A percentile compares a stretch with the other conserved stretches of the same genome.
phyloP scores from a whole-genome alignment of 495 filamentous ascomycete genomes.

The Xylaria flabelliformis region DNA sequence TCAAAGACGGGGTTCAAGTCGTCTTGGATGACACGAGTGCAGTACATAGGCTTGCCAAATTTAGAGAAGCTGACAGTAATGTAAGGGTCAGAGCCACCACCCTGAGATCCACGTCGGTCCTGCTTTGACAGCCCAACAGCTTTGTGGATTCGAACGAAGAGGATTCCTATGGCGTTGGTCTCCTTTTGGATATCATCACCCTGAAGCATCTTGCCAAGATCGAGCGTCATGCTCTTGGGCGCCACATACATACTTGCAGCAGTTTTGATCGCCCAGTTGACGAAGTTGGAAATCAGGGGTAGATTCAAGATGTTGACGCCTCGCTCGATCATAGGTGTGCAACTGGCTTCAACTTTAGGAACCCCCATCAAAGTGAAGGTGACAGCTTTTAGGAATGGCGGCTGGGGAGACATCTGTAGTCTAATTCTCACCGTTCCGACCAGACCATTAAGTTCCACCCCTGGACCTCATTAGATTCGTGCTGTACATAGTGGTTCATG shows the following conservation, averaged over 20 bases:
- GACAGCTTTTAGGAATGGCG: constrained; percentile 88
- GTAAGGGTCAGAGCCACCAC: constrained; percentile 93
- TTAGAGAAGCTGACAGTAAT: constrained; percentile 76
- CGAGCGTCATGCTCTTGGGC: constrained; percentile 93
- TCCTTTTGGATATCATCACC: constrained; percentile 93
- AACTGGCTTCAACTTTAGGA: constrained; percentile 88
- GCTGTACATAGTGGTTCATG: background rate
- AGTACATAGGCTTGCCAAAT: constrained; percentile 98
- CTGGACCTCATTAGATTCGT: constrained; percentile 34
- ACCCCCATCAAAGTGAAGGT: constrained; percentile 94
- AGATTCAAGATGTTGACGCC: constrained; percentile 93
- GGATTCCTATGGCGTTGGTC: constrained; percentile 78
- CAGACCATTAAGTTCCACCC: constrained; percentile 81
- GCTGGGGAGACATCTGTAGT: constrained; percentile 83
- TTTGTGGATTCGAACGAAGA: constrained; percentile 91
- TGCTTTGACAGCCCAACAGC: constrained; percentile 90
- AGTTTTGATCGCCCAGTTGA: constrained; percentile 92
- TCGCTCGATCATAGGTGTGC: constrained; percentile 85
- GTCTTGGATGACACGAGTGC: constrained; percentile 92
- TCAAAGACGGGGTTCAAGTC: constrained; percentile 94
- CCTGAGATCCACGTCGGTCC: constrained; percentile 79
- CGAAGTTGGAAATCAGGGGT: constrained; percentile 92
- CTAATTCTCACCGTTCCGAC: constrained; percentile 86
- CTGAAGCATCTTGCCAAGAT: constrained; percentile 85
- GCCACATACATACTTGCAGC: constrained; percentile 91